A percentile compares a stretch with the other conserved stretches of the same genome.
Evolutionary conservation across 805 yeast species (phyloP).

Genomic region (Kazachstania bromeliacearum): DNA sequence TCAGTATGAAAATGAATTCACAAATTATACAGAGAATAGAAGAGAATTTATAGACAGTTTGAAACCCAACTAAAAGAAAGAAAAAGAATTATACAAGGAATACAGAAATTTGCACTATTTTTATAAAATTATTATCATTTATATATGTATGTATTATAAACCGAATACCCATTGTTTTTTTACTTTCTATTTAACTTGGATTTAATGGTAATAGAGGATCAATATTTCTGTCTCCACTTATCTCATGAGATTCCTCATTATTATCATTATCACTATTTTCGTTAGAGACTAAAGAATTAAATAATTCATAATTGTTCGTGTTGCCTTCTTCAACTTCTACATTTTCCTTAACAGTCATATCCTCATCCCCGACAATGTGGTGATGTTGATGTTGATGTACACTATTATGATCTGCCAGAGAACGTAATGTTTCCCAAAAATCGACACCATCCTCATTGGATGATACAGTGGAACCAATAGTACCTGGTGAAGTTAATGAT

Average conservation of each 20-base stretch:
- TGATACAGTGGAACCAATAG: not conserved
- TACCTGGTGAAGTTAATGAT: not conserved
- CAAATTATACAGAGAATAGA: slow-evolving; percentile 37
- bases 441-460: slow-evolving; percentile 51
- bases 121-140: not conserved
- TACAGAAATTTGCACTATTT: not conserved
- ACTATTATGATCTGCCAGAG: slow-evolving; percentile 34
- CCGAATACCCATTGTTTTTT: not conserved
- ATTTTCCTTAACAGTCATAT: not conserved
- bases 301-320: not conserved
- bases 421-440: slow-evolving; percentile 63
- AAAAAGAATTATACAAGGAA: too few relatives aligned
- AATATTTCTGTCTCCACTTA: too few relatives aligned
- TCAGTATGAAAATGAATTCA: slow-evolving; percentile 38
- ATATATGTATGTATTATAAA: slow-evolving; percentile 1
- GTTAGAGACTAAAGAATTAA: not conserved
- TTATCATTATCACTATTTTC: not conserved
- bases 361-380: not conserved
- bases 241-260: too few relatives aligned
- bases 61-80: slow-evolving; percentile 31
- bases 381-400: not conserved
- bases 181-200: slow-evolving; percentile 2
- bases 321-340: not conserved
- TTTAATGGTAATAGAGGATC: slow-evolving; percentile 7
- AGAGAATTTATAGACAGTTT: slow-evolving; percentile 34